Base-by-base conservation (phyloP, 1,139 yeast species). In the Casaregolazyma suthepensis region DNA sequence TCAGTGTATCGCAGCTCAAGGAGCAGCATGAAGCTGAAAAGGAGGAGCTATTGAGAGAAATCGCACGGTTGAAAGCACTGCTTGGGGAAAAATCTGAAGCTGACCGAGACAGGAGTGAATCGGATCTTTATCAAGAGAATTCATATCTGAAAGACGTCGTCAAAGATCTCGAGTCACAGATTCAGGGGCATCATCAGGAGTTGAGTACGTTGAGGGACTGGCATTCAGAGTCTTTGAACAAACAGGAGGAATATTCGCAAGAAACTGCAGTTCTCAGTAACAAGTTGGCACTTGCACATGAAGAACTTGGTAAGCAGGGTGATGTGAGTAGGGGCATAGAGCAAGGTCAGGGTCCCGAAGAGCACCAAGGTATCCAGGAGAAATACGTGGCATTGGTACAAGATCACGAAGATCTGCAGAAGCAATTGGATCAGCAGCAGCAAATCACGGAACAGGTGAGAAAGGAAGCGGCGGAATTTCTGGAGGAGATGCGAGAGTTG, bases 391-490 rank as follows among this genome's bases (percentile, higher is more conserved):
- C 56, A 18, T 57, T 65, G 20, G 51, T 54, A 26, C 53, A 51
- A 19, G 64, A 62, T 20, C 63, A 64, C 45, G 50, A 51, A n/a
- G 54, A 56, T 42, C 57, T 66, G 17, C 58, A 60, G 44, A 52
- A 52, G 43, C 71, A 71, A 54, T 59, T 72, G 13, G 65, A 61
- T 37, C 65, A 64, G 48, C 75, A 72, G 57, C 72, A 69, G 45
- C 57, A 57, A 35, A 63, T 72, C 12, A 72, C 75, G 0, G 73
- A 71, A 23, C 71, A 71, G 55, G 76, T 74, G 20, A 66, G 74
- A n/a, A 58, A 63, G 3, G 77, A 74, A 56, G 76, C 77, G 1
- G 62, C 68, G 7, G 66, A 61, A n/a, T 70, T 73, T 54, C 60
- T 74, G 44, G 61, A 60, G 15, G 77, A 74, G 54, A 72, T 74